phyloP scores from a whole-genome alignment of 1,284 basidiomycete genomes.

The Bjerkandera adusta region DNA sequence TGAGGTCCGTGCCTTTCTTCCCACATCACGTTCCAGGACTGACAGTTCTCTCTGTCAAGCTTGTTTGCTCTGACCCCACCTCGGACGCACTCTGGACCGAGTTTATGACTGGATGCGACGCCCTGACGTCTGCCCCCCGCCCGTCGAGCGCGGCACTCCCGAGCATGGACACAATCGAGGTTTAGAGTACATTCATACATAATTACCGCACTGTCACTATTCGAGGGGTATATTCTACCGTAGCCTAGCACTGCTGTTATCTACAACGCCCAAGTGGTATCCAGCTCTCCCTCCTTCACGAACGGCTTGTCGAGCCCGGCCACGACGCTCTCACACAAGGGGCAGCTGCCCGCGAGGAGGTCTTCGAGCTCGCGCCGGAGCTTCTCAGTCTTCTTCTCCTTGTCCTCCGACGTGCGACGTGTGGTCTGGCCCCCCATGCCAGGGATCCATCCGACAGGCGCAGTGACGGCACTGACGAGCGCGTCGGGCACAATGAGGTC shows the following conservation, averaged over 20 bases:
- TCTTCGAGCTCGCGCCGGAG: constrained; percentile 83
- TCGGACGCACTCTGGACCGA: constrained; percentile 45
- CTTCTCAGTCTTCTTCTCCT: constrained; percentile 64
- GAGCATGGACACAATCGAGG: too few species aligned
- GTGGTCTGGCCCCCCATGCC: constrained; percentile 47
- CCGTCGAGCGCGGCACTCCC: constrained; percentile 19
- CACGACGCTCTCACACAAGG: constrained; percentile 87
- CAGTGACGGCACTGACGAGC: constrained; percentile 69
- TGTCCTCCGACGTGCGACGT: constrained; percentile 43
- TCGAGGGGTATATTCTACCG: background rate
- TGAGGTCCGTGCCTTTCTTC: constrained; percentile 40
- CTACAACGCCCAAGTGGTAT: constrained; percentile 79
- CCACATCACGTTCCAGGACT: background rate
- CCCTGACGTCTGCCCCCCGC: constrained; percentile 33
- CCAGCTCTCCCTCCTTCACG: constrained; percentile 76
- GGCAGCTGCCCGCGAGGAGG: constrained; percentile 83
- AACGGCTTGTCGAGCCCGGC: constrained; percentile 86
- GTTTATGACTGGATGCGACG: constrained; percentile 56
- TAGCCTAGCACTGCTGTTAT: background rate
- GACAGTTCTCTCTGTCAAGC: constrained; percentile 37
- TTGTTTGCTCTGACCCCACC: constrained; percentile 39
- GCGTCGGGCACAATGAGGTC: constrained; percentile 93
- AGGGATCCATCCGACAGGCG: constrained; percentile 63
- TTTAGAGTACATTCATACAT: too few species aligned
- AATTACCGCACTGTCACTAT: too few species aligned